Evolutionary conservation across 1,284 basidiomycete genomes (phyloP), one percentile per base, ranked within the genome.

Genomic region (Thelephora terrestris): DNA sequence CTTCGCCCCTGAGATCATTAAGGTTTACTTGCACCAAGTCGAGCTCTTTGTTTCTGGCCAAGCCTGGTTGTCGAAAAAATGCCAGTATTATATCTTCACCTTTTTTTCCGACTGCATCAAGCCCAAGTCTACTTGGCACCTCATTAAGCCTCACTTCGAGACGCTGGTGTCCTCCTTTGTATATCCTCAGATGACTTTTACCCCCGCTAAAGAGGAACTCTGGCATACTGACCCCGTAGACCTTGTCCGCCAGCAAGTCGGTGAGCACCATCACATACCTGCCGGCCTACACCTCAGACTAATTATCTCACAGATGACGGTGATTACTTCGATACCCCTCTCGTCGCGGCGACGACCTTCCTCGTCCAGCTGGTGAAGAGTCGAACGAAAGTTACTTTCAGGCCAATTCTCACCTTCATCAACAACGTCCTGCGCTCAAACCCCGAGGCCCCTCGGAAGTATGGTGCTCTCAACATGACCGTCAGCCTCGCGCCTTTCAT

Each of bases 41-140:
- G 79, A 90, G 50, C 65, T 86, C 2, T 85, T 71, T 58, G 78
- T 88, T 18, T 76, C 76, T 21, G 75, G 78, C 44, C 78, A 83
- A 55, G 71, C 75, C 9, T 92, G 89, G 89, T 66, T 90, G 34
- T 84, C 82, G 18, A 83, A 77, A 63, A 90, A 90, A 58, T 85
- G 80, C 59, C 82, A 86, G 58, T 87, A 86, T 60, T 79, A 85
- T 49, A 79, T 90, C 44, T 81, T 91, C 63, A 73, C 76, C 46
- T 92, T 88, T 70, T 82, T 92, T 57, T 85, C 81, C 25, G 86
- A 90, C 61, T 91, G 89, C 57, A 79, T 93, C 55, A 92, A 92
- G 67, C 90, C 90, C 9, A 91, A 89, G 60, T 76, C 85, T 16
- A 93, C 87, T 3, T 93, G 90, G 89, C 69, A 73, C 2, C 72